phyloP scores from a whole-genome alignment of 768 basidiomycete genomes.

The Trametes cingulata region DNA sequence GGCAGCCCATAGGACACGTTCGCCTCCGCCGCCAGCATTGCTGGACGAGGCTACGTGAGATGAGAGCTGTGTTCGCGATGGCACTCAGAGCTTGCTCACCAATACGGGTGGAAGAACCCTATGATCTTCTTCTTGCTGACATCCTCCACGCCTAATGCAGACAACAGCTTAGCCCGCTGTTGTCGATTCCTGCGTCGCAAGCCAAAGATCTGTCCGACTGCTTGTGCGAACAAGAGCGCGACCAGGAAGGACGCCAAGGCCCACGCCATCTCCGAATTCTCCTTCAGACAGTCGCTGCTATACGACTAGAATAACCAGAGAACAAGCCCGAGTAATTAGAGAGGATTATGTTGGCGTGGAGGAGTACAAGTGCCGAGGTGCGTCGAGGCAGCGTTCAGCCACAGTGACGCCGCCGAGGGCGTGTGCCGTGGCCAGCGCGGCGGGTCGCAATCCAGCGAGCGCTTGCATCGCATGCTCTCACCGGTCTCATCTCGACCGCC shows the following conservation, averaged over 20 bases:
- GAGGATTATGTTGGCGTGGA: background rate
- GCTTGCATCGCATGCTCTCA: background rate
- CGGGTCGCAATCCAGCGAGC: background rate
- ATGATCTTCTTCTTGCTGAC: conserved; percentile 44
- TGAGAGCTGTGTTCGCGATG: conserved; percentile 20
- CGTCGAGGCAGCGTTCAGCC: background rate
- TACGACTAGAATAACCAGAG: too few relatives aligned
- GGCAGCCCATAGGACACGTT: conserved; percentile 93
- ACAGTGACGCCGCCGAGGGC: background rate
- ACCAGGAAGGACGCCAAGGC: conserved; percentile 1
- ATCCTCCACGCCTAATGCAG: background rate
- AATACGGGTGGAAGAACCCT: conserved; percentile 96
- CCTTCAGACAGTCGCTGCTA: too few relatives aligned
- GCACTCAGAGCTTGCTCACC: conserved; percentile 49
- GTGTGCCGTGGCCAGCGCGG: conserved; percentile 7
- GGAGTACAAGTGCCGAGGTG: background rate
- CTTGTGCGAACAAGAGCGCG: background rate
- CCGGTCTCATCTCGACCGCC: conserved; percentile 1
- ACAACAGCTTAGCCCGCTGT: conserved; percentile 1
- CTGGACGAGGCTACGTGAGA: conserved; percentile 41
- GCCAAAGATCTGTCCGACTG: conserved; percentile 6
- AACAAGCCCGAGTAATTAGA: too few relatives aligned
- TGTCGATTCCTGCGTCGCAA: conserved; percentile 11
- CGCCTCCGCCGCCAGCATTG: conserved; percentile 97
- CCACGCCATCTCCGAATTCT: conserved; percentile 4